phyloP scores from a whole-genome alignment of 2,329 filamentous ascomycete genomes.

The Fusarium udum region DNA sequence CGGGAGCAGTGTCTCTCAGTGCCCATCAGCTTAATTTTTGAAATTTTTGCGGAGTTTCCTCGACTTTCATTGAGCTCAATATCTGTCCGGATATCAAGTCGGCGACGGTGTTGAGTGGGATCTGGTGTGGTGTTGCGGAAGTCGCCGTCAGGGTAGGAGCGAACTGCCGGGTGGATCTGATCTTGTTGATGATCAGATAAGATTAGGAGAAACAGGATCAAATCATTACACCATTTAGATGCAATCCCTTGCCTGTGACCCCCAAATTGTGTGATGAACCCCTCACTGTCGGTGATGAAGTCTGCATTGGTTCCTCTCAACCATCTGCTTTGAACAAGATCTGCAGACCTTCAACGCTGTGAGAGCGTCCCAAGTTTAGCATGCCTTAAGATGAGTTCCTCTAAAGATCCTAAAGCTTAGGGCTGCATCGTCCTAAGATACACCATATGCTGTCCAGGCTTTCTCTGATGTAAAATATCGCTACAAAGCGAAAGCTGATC shows the following conservation, averaged over 20 bases:
- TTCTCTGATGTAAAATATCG: not conserved
- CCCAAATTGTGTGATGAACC: not conserved
- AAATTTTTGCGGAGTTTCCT: not conserved
- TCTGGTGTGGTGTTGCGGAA: not conserved
- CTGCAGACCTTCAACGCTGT: not conserved
- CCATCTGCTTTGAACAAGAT: not conserved
- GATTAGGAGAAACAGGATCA: conserved; percentile 9
- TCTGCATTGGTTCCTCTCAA: not conserved
- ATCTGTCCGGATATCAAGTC: not conserved
- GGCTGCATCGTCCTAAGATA: not conserved
- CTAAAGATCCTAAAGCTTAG: not conserved
- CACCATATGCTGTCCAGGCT: not conserved
- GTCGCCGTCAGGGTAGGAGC: not conserved
- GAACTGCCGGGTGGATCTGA: conserved; percentile 12
- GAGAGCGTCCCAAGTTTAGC: not conserved
- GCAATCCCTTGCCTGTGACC: conserved; percentile 2
- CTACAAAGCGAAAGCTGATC: not conserved
- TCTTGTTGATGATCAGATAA: conserved; percentile 27
- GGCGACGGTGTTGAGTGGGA: not conserved
- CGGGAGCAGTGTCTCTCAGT: conserved; percentile 37
- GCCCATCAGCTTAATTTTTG: conserved; percentile 27
- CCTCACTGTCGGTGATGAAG: not conserved
- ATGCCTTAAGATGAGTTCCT: not conserved
- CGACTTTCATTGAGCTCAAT: not conserved
- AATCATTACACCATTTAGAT: conserved; percentile 7